Conservation (phyloP, 768 basidiomycete species). For the Infundibulicybe gibba region DNA sequence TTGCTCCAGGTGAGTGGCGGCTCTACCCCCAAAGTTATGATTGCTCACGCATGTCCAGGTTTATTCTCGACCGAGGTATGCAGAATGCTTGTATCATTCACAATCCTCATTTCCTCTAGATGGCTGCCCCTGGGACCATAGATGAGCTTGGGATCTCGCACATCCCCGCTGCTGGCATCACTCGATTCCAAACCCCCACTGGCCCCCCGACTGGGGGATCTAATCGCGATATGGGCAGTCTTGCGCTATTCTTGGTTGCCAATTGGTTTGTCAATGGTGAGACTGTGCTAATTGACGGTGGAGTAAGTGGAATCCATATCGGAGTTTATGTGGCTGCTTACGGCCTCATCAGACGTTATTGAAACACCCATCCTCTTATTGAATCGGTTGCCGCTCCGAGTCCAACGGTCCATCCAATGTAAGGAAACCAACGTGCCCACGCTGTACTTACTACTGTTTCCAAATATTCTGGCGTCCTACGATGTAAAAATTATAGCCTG, state of each 20-base stretch:
- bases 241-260: constrained; percentile 38
- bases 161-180: constrained; percentile 10
- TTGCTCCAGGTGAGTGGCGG: constrained; percentile 29
- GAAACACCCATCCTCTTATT: not conserved
- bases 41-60: not conserved
- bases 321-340: too few species aligned
- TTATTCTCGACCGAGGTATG: constrained; percentile 26
- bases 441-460: not conserved
- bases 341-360: not conserved
- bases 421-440: too few species aligned
- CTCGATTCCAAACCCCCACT: constrained; percentile 30
- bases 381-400: too few species aligned
- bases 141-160: constrained; percentile 19
- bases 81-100: not conserved
- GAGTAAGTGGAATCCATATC: constrained; percentile 27
- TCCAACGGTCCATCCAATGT: too few species aligned
- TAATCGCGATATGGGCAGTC: constrained; percentile 36
- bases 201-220: constrained; percentile 26
- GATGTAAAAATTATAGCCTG: too few species aligned
- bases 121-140: constrained; percentile 21
- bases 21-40: not conserved
- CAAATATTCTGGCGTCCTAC: not conserved
- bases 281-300: constrained; percentile 46
- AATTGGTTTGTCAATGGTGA: constrained; percentile 49
- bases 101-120: constrained; percentile 12